These are phyloP conservation scores for Tylopilus balloui DNA, from an alignment of 768 basidiomycete species.

Conservation along the genomic window DNA sequence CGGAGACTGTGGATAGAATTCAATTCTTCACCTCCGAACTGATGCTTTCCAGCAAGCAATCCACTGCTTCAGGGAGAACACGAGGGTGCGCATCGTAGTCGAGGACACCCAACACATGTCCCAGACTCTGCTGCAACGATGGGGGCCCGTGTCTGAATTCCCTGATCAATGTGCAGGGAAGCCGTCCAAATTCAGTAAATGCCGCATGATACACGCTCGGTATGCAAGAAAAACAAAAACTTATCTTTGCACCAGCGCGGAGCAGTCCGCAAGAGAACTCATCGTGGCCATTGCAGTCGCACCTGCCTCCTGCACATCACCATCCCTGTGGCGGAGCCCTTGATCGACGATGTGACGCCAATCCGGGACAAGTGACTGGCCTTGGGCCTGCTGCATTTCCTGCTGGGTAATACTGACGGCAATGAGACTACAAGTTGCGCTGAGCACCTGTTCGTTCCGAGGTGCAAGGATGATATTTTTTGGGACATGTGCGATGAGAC, in stretches of 20 bases:
- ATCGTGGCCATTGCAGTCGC: slow-evolving; percentile 65
- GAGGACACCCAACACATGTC: slow-evolving; percentile 61
- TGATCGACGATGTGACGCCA: slow-evolving; percentile 72
- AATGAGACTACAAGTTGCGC: slow-evolving; percentile 70
- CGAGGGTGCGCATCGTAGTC: slow-evolving; percentile 56
- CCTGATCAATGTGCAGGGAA: slow-evolving; percentile 51
- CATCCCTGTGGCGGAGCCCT: slow-evolving; percentile 63
- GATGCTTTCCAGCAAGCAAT: slow-evolving; percentile 57
- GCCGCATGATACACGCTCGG: slow-evolving; percentile 5
- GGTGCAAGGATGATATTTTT: slow-evolving; percentile 55
- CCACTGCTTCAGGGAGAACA: slow-evolving; percentile 50
- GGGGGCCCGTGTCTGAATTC: slow-evolving; percentile 53
- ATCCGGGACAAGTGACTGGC: slow-evolving; percentile 43
- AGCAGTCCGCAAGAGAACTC: slow-evolving; percentile 66
- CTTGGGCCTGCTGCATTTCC: slow-evolving; percentile 41
- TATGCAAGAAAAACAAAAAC: slow-evolving; percentile 36
- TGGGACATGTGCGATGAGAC: slow-evolving; percentile 51
- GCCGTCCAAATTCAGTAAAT: slow-evolving; percentile 17
- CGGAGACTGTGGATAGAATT: slow-evolving; percentile 18
- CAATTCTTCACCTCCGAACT: slow-evolving; percentile 46
- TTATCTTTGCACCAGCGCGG: slow-evolving; percentile 66
- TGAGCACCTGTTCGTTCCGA: slow-evolving; percentile 66
- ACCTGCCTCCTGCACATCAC: slow-evolving; percentile 69
- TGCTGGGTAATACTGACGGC: slow-evolving; percentile 55
- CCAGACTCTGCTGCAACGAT: slow-evolving; percentile 67